Evolutionary conservation across 345 rosid species (phyloP), one percentile per base, ranked within the genome.

Genomic region (Barbarea vulgaris): DNA sequence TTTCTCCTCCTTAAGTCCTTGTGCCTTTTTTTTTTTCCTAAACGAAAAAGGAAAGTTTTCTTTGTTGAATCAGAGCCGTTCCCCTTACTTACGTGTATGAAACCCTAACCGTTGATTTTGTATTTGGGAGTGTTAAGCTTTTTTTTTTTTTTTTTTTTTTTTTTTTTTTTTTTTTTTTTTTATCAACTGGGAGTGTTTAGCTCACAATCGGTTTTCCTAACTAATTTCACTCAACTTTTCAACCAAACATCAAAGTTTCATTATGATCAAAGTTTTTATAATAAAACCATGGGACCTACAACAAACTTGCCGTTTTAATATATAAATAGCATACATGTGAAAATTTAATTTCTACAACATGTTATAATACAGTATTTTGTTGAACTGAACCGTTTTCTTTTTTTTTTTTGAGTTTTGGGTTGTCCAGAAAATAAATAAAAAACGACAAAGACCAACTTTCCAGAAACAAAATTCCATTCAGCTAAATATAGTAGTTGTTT

Each of bases 61-160:
- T 33, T 22, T 59, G 18, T 22, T 37, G 14, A 33, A 48, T 46
- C 39, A 4, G 67, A 48, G 39, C 59, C 58, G 56, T 41, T 67
- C 30, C 30, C 22, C 21, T 68, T 67, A 9, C 48, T 3, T 17
- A 39, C 13, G 3, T 56, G 9, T 41, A n/a, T 51, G 18, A 28
- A 27, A 55, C 27, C 5, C 8, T 54, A 19, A 31, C 34, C 75
- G 51, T 69, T 69, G 60, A 27, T 55, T 69, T 69, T 61, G 5
- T 31, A 21, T 53, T 53, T 27, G n/a, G 9, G 37, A 33, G 1
- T 33, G 8, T 4, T 2, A 27, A 27, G 2, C 4, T 27, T n/a
- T n/a, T n/a, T n/a, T n/a, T n/a, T n/a, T n/a, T n/a, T n/a, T n/a
- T n/a, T n/a, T n/a, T n/a, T n/a, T n/a, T n/a, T n/a, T n/a, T n/a